Conservation (phyloP, 2,329 filamentous ascomycete species). For the Zarea fungicola region DNA sequence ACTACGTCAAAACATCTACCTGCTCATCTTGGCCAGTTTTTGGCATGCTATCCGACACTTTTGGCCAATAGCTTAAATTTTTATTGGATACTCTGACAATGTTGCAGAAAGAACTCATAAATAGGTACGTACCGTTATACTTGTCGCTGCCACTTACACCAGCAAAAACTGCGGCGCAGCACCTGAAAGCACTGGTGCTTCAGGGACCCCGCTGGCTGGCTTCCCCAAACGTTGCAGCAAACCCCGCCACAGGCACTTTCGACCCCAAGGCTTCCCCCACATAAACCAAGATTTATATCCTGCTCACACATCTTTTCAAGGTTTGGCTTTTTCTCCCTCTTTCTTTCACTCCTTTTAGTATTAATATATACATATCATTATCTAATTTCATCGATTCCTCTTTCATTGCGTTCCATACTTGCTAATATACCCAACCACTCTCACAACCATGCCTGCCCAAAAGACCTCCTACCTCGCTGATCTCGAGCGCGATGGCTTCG, state of each 20-base stretch:
- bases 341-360: background rate
- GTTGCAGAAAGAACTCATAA: too few relatives aligned
- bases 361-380: background rate
- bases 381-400: background rate
- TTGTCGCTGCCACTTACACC: too few relatives aligned
- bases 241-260: background rate
- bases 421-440: background rate
- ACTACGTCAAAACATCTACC: constrained; percentile 1
- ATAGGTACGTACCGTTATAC: too few relatives aligned
- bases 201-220: background rate
- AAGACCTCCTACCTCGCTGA: constrained; percentile 28
- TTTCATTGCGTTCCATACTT: background rate
- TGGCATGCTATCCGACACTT: background rate
- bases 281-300: constrained; percentile 1
- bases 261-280: constrained; percentile 2
- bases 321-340: background rate
- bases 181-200: background rate
- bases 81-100: background rate
- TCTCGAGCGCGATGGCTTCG: constrained; percentile 70
- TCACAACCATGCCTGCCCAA: constrained; percentile 17
- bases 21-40: background rate
- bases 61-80: background rate
- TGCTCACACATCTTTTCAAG: constrained; percentile 7
- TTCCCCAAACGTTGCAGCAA: constrained; percentile 9
- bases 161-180: background rate